phyloP scores from a whole-genome alignment of 2,329 filamentous ascomycete species.

The Thielaviopsis musarum region DNA sequence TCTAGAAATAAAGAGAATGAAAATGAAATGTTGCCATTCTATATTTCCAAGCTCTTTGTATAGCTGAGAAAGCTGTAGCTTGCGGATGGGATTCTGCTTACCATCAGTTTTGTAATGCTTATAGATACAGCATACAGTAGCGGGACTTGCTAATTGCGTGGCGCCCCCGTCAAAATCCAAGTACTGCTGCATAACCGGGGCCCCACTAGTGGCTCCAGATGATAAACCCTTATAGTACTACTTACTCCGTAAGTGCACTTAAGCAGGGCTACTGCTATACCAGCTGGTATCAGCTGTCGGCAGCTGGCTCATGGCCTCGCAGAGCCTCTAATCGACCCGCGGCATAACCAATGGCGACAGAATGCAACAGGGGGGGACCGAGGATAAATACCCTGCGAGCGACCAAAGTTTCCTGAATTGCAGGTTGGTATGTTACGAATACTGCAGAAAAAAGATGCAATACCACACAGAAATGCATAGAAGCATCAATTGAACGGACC shows the following conservation, averaged over 20 bases:
- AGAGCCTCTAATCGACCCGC: not conserved
- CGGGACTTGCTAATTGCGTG: not conserved
- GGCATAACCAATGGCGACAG: not conserved
- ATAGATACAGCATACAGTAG: not conserved
- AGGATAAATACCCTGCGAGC: not conserved
- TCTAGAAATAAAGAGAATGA: not conserved
- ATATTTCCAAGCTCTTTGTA: not conserved
- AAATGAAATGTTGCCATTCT: not conserved
- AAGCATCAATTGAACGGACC: too few species aligned
- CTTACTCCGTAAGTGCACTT: too few species aligned
- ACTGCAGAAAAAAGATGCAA: too few species aligned
- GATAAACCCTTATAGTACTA: not conserved
- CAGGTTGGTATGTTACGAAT: not conserved
- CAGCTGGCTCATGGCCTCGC: not conserved
- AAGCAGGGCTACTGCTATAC: not conserved
- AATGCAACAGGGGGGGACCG: not conserved
- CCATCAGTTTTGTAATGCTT: slow-evolving; percentile 4
- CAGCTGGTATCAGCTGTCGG: not conserved
- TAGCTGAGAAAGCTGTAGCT: not conserved
- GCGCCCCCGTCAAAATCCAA: not conserved
- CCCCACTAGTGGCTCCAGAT: not conserved
- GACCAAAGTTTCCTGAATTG: not conserved
- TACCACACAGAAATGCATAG: too few species aligned
- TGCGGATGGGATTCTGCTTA: not conserved
- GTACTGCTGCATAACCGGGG: not conserved